Evolutionary conservation across 108 stramenopile species (phyloP), one percentile per base, ranked within the genome.

Genomic region (Mayamaea pseudoterrestris): DNA sequence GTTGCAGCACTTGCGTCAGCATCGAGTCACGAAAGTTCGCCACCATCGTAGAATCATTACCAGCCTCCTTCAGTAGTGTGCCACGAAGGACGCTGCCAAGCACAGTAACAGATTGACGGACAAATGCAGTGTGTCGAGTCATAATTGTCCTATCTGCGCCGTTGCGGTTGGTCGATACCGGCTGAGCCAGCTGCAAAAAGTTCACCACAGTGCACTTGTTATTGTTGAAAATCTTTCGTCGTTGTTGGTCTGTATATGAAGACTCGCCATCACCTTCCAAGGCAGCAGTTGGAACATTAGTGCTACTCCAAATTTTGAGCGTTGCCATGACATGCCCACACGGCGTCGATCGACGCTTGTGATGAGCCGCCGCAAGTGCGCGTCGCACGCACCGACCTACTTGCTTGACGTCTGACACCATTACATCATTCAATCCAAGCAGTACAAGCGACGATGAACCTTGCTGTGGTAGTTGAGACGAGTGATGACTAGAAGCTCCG

Each of bases 1-100:
- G 62, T 50, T 91, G 83, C 45, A 91, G 37, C 9, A 91, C 53
- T 63, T 84, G 67, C 6, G 81, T 86, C 2, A 91, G 54, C 8
- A 74, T 74, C 14, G 66, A 75, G 53, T 83, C 79, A 27, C 89
- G 63, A 58, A 62, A 86, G 0, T 76, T 68, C 27, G 68, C 41
- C 9, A 44, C 44, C 7, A 23, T 8, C 4, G 44, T 23, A 2
- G 41, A 16, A 27, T 47, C 30, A 17, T 44, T 42, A 1, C 53
- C 55, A 37, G 43, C 51, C n/a, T 66, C 45, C 34, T 31, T 37
- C 13, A 57, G 9, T 8, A 66, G 28, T 21, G 28, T 23, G 5
- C 53, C 73, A 21, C 69, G 61, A 20, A 81, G 47, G 11, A 76
- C 53, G 37, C 60, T 59, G 17, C 75, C 53, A 29, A 81, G 35